These are phyloP conservation scores for Carallia brachiata DNA, from an alignment of 345 rosid genomes.

Conservation along the genomic window DNA sequence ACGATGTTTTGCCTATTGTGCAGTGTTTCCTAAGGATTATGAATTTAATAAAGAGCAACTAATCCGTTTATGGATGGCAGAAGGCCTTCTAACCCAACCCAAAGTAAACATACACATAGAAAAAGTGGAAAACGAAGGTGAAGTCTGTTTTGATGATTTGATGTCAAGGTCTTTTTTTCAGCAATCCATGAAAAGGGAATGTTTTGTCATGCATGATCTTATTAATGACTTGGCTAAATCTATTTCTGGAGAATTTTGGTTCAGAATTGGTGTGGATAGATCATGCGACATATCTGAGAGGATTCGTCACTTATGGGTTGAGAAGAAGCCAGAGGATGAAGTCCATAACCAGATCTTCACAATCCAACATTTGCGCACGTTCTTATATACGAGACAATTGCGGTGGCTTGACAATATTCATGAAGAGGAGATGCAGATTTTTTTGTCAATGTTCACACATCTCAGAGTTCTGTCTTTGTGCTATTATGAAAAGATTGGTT, in stretches of 20 bases:
- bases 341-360: too few species aligned
- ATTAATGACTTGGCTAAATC: conserved; percentile 8
- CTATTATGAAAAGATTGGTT: too few species aligned
- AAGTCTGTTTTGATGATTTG: conserved; percentile 11
- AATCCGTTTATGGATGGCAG: conserved; percentile 21
- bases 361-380: too few species aligned
- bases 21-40: conserved; percentile 16
- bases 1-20: conserved; percentile 21
- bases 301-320: too few species aligned
- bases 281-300: too few species aligned
- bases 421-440: too few species aligned
- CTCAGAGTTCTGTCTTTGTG: too few species aligned
- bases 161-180: conserved; percentile 21
- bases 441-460: too few species aligned
- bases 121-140: conserved; percentile 11
- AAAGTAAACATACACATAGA: background rate
- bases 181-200: background rate
- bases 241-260: conserved; percentile 20
- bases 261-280: conserved; percentile 3
- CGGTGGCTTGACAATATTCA: too few species aligned
- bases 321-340: too few species aligned
- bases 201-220: conserved; percentile 16
- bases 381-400: too few species aligned
- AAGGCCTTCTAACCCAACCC: conserved; percentile 5
- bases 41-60: conserved; percentile 13